phyloP scores from a whole-genome alignment of 257 asterid genomes.

The Solanum chiquidenum region DNA sequence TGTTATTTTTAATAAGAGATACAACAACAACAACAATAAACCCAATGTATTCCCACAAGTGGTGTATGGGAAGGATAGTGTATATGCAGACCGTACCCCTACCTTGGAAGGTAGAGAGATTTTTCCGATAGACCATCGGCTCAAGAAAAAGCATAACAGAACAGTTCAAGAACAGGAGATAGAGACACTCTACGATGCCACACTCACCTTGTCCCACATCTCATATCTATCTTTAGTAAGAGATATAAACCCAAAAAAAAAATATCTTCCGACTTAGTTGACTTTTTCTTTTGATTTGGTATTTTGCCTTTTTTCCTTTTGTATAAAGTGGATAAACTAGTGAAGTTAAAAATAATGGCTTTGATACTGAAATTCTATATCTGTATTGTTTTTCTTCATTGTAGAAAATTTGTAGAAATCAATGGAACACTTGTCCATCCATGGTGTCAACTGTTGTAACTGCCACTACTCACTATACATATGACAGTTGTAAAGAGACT shows the following conservation, averaged over 20 bases:
- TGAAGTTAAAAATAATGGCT: background rate
- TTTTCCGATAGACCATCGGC: background rate
- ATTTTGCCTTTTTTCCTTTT: background rate
- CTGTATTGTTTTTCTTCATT: too few relatives aligned
- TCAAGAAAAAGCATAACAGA: background rate
- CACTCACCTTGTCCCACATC: background rate
- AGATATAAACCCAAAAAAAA: background rate
- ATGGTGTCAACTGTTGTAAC: background rate
- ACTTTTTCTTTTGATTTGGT: background rate
- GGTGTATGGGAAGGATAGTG: background rate
- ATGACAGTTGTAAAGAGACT: background rate
- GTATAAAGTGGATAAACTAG: background rate
- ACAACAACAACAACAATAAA: background rate
- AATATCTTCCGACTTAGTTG: background rate
- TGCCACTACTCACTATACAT: background rate
- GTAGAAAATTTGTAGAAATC: background rate
- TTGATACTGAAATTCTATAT: background rate
- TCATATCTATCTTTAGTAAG: background rate
- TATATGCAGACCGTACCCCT: background rate
- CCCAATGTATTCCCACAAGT: background rate
- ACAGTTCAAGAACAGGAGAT: background rate
- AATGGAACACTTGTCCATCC: background rate
- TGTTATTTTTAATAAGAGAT: background rate
- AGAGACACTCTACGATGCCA: background rate
- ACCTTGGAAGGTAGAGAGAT: background rate